phyloP scores from a whole-genome alignment of 495 filamentous ascomycete species.

The Annulohypoxylon moriforme region DNA sequence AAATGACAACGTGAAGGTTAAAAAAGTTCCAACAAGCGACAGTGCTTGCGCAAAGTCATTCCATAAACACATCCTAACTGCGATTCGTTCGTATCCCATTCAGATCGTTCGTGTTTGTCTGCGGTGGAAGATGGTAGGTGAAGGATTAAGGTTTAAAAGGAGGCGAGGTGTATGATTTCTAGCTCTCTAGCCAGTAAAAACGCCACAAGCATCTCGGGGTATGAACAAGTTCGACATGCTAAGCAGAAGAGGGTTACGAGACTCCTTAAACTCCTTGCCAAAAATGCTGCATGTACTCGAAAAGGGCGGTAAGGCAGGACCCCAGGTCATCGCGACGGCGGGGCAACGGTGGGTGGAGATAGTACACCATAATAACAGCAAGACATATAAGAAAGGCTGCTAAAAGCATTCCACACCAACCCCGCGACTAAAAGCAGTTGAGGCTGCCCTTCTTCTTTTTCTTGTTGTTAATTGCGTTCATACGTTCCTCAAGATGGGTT shows the following conservation, averaged over 20 bases:
- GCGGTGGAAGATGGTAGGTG: conserved; percentile 16
- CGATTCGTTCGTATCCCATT: conserved; percentile 41
- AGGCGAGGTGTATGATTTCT: conserved; percentile 28
- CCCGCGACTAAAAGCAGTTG: conserved; percentile 84
- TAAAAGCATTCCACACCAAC: conserved; percentile 25
- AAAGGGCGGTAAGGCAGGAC: conserved; percentile 14
- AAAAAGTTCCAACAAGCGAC: conserved; percentile 26
- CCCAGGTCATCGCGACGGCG: conserved; percentile 7
- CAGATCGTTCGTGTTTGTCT: conserved; percentile 41
- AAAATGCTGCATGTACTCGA: conserved; percentile 24
- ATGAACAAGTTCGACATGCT: conserved; percentile 19
- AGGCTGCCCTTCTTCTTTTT: conserved; percentile 97
- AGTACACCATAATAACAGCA: conserved; percentile 9
- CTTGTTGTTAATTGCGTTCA: conserved; percentile 89
- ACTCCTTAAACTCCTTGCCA: conserved; percentile 43
- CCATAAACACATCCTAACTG: conserved; percentile 41
- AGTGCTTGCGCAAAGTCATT: conserved; percentile 22
- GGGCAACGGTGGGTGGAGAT: conserved; percentile 9
- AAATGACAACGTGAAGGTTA: conserved; percentile 14
- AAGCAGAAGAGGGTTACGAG: conserved; percentile 13
- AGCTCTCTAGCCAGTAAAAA: conserved; percentile 17
- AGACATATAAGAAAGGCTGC: conserved; percentile 15
- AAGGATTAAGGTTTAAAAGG: conserved; percentile 31
- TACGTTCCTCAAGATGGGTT: conserved; percentile 89
- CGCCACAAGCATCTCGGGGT: conserved; percentile 11